Conservation (phyloP, 2,329 filamentous ascomycete species). For the Huntiella moniliformis region DNA sequence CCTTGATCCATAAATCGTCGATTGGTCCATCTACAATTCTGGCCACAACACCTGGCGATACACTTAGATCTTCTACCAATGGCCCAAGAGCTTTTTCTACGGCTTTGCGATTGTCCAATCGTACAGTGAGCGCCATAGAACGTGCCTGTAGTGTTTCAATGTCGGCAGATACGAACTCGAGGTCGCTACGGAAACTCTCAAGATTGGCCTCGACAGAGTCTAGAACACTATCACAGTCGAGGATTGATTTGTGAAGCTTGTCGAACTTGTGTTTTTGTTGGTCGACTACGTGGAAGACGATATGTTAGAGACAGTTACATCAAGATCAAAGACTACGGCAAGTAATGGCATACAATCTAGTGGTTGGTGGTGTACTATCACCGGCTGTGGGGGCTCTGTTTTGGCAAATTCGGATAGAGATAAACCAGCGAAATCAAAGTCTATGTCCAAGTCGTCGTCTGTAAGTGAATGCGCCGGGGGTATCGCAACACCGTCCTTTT, state of each 20-base stretch:
- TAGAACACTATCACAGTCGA: constrained; percentile 79
- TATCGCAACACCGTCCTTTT: constrained; percentile 1
- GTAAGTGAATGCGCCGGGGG: constrained; percentile 35
- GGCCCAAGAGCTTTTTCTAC: constrained; percentile 79
- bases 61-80: constrained; percentile 76
- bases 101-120: constrained; percentile 72
- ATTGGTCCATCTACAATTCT: constrained; percentile 78
- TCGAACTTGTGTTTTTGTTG: constrained; percentile 70
- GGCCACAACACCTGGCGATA: constrained; percentile 66
- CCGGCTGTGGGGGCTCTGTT: constrained; percentile 14
- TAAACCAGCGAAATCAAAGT: constrained; percentile 62
- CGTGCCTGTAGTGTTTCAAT: constrained; percentile 85
- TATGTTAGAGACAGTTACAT: background rate
- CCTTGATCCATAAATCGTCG: constrained; percentile 74
- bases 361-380: background rate
- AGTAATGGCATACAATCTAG: constrained; percentile 7
- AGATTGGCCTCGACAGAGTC: constrained; percentile 86
- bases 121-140: constrained; percentile 63
- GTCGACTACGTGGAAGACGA: constrained; percentile 36
- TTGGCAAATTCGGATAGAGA: constrained; percentile 54
- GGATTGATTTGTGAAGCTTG: constrained; percentile 75
- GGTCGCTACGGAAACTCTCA: constrained; percentile 79
- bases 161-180: constrained; percentile 80
- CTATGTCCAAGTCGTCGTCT: constrained; percentile 37
- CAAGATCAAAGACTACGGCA: background rate